Evolutionary conservation across 1,284 basidiomycete genomes (phyloP), one percentile per base, ranked within the genome.

Genomic region (Ceratorhiza oryzae-sativae): DNA sequence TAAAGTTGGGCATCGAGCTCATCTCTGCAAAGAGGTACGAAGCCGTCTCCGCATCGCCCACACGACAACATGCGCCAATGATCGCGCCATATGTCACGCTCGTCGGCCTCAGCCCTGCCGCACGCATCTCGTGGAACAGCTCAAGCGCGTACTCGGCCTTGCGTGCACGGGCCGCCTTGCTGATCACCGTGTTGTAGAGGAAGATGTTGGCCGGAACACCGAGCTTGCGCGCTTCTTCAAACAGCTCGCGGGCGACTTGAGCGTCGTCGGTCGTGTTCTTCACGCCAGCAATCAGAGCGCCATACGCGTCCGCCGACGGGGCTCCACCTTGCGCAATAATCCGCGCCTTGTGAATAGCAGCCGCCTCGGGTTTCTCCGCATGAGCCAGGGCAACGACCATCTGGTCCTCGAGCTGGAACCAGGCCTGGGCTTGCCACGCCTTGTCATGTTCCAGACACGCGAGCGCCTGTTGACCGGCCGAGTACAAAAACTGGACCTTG

Each of bases 71-170:
- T 0, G 96, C 97, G 72, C 91, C 91, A 78, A 99, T 97, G 74
- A 98, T 86, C 13, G 97, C 93, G 25, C 97, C 97, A 78, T 97
- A 99, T 0, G 97, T 98, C 75, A 99, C 94, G 1, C 91, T 92
- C 23, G 90, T 90, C 0, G 95, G 93, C 6, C 80, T 79, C 32
- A 96, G 77, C 6, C 86, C 83, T 46, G 80, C 81, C 65, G 86
- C 84, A 84, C 93, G 94, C 89, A 95, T 94, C 77, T 89, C 84
- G 67, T 89, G 85, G 85, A 98, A 97, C 73, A 97, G 82, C 76
- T 92, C 89, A 71, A 98, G 83, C 0, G 94, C 95, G 73, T 87
- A 84, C 76, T 95, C 94, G 0, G 94, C 93, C 81, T 96, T 96
- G 77, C 95, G 87, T 0, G 96, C 96, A 79, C 93, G 94, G 46